Evolutionary conservation across 495 filamentous ascomycete species (phyloP).

Genomic region (Neurospora sp.): DNA sequence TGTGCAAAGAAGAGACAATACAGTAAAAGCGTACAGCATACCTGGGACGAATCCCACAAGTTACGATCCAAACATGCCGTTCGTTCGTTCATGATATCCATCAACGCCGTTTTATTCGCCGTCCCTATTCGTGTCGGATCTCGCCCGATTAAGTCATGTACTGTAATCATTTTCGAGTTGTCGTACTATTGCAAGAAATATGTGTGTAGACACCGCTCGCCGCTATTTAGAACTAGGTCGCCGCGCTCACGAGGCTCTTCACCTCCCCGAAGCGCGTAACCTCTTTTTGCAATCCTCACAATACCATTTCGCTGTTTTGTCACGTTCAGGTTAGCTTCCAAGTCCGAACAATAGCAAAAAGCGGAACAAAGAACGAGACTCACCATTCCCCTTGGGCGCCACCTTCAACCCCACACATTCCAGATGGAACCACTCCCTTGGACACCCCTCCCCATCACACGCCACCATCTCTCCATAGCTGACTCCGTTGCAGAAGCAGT

Average conservation of each 20-base stretch:
- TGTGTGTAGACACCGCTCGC: neutral
- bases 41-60: neutral
- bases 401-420: constrained; percentile 81
- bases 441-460: constrained; percentile 84
- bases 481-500: constrained; percentile 88
- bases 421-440: constrained; percentile 93
- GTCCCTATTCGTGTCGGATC: neutral
- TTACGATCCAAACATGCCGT: neutral
- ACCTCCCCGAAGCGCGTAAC: constrained; percentile 19
- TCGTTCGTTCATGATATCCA: neutral
- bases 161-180: neutral
- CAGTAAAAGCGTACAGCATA: neutral
- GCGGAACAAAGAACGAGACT: constrained; percentile 24
- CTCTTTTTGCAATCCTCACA: constrained; percentile 77
- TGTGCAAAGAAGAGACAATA: neutral
- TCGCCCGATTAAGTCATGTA: neutral
- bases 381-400: constrained; percentile 75
- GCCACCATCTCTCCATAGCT: constrained; percentile 97
- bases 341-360: neutral
- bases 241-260: neutral
- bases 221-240: neutral
- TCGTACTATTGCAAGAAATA: neutral
- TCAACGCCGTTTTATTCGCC: neutral
- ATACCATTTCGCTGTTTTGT: constrained; percentile 70
- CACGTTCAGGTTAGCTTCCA: neutral